A percentile compares a stretch with the other conserved stretches of the same genome.
Conservation (phyloP, 1,284 basidiomycete species). For the Leucoagaricus sp. region DNA sequence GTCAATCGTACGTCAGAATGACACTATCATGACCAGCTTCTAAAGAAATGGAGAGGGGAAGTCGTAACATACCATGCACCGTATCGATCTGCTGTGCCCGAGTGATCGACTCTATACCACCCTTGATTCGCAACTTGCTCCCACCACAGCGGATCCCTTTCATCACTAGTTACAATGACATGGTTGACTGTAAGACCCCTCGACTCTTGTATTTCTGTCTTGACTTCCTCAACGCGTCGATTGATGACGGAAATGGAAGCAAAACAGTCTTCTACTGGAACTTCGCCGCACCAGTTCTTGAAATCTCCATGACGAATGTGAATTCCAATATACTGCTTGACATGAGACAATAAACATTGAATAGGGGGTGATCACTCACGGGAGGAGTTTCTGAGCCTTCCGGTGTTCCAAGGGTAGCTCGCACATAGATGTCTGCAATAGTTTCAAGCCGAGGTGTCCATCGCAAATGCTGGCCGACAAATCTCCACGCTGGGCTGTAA, state of each 20-base stretch:
- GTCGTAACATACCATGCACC: conserved; percentile 53
- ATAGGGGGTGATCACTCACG: conserved; percentile 25
- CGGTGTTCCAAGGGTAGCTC: conserved; percentile 32
- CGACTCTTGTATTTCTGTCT: conserved; percentile 49
- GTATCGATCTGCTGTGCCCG: conserved; percentile 50
- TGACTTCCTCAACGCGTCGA: conserved; percentile 62
- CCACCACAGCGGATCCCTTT: conserved; percentile 68
- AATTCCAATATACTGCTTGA: conserved; percentile 58
- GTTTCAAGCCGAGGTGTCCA: conserved; percentile 40
- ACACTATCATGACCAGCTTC: no score
- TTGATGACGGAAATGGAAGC: conserved; percentile 58
- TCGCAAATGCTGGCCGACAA: conserved; percentile 47
- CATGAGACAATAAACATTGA: background rate
- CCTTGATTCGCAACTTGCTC: conserved; percentile 55
- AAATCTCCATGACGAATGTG: conserved; percentile 71
- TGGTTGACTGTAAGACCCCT: conserved; percentile 53
- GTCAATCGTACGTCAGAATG: background rate
- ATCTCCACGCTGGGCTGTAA: conserved; percentile 51
- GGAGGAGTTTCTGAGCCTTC: conserved; percentile 33
- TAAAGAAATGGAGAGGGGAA: background rate
- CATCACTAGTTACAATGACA: conserved; percentile 76
- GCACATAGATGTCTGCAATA: conserved; percentile 37
- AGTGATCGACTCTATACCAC: conserved; percentile 64
- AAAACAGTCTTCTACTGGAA: conserved; percentile 55
- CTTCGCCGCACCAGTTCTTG: conserved; percentile 45